phyloP scores from a whole-genome alignment of 805 yeast species.

The Metschnikowia cerradonensis region DNA sequence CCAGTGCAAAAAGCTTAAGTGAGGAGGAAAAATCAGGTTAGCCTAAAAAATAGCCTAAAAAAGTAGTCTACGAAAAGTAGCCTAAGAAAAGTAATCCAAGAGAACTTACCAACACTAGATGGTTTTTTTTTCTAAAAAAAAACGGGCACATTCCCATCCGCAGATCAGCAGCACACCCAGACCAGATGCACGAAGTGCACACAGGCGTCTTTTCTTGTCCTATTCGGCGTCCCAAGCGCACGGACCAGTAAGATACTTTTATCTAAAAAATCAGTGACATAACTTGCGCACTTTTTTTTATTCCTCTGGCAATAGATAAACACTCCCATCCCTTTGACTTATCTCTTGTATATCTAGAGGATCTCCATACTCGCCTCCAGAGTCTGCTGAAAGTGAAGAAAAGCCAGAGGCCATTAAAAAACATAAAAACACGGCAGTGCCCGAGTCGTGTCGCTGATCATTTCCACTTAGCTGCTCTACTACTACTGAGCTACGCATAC shows the following conservation, averaged over 20 bases:
- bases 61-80: too few species aligned
- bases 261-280: slow-evolving; percentile 19
- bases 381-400: background rate
- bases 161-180: background rate
- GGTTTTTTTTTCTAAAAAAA: too few species aligned
- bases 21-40: too few species aligned
- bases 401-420: background rate
- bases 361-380: background rate
- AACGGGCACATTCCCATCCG: background rate
- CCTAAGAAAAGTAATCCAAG: too few species aligned
- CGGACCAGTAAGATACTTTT: slow-evolving; percentile 10
- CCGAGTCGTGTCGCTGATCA: background rate
- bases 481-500: too few species aligned
- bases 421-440: background rate
- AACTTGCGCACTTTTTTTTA: slow-evolving; percentile 5
- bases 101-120: too few species aligned
- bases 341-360: background rate
- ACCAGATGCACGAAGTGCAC: slow-evolving; percentile 1
- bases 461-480: background rate
- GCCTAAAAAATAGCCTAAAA: too few species aligned
- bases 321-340: background rate
- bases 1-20: too few species aligned
- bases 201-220: background rate
- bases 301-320: background rate
- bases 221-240: slow-evolving; percentile 1